A percentile compares a stretch with the other conserved stretches of the same genome.
Evolutionary conservation across 1,284 basidiomycete genomes (phyloP).

Genomic region (Neotropicomus parvogracilis): DNA sequence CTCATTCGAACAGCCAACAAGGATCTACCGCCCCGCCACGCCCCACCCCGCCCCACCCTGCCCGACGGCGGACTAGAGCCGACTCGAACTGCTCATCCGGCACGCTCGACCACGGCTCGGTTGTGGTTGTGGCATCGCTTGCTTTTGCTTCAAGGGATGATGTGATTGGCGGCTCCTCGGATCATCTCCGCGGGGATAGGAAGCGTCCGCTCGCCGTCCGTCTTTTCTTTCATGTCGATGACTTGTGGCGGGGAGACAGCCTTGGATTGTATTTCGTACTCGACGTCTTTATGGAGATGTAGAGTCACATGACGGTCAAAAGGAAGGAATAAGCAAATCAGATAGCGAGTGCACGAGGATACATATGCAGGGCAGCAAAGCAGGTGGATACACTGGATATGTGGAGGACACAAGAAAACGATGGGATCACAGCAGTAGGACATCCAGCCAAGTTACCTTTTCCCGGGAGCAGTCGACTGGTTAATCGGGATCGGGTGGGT

Average conservation of each 20-base stretch:
- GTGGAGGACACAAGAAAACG: slow-evolving; percentile 4
- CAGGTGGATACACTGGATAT: slow-evolving; percentile 22
- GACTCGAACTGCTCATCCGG: slow-evolving; percentile 27
- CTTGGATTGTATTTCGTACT: slow-evolving; percentile 12
- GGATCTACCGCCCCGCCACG: too few relatives aligned
- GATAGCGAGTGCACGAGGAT: slow-evolving; percentile 23
- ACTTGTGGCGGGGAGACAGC: background rate
- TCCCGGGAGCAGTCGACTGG: too few relatives aligned
- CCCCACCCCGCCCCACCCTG: too few relatives aligned
- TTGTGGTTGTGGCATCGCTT: too few relatives aligned
- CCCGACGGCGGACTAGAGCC: slow-evolving; percentile 18
- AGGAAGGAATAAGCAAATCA: slow-evolving; percentile 4
- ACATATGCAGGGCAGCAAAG: slow-evolving; percentile 18
- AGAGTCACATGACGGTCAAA: slow-evolving; percentile 6
- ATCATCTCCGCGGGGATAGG: slow-evolving; percentile 22
- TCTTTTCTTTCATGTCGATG: background rate
- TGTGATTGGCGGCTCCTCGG: background rate
- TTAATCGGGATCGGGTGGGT: slow-evolving; percentile 8
- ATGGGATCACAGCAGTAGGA: slow-evolving; percentile 1
- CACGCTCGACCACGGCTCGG: slow-evolving; percentile 29
- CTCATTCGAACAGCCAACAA: too few relatives aligned
- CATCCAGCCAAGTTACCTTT: slow-evolving; percentile 1
- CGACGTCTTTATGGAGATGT: background rate
- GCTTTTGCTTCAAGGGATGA: slow-evolving; percentile 23
- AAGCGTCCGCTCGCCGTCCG: slow-evolving; percentile 3